Evolutionary conservation across 1,284 basidiomycete species (phyloP), one percentile per base, ranked within the genome.

Genomic region (Moniliophthora roreri): DNA sequence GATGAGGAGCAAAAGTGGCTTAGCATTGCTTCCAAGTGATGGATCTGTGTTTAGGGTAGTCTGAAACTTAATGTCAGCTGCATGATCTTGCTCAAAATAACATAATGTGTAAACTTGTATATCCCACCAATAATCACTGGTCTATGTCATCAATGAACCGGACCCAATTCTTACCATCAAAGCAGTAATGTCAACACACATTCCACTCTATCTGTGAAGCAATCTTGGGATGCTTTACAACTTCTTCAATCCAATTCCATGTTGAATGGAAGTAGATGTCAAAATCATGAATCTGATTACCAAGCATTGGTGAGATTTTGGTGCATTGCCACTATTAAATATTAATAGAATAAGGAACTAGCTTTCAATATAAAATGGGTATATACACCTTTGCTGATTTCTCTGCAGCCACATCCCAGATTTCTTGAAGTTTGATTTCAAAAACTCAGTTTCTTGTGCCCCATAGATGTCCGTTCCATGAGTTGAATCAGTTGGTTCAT

Each of bases 1-100:
- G 0, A 80, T 26, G 16, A 67, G 62, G 39, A 66, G 61, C 0
- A 44, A 53, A 1, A 71, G 32, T 0, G 66, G 62, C 16, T 60
- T 63, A 18, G 49, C 62, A 39, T 57, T 60, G 28, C 21, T 42
- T 20, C 13, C 28, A 16, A 16, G 2, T 5, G 20, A 20, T 24
- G 34, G 16, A 13, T 49, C 15, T 4, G 15, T 6, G n/a, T 44
- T 44, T 21, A 44, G 20, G 8, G 20, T 44, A 24, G 41, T 44
- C 41, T 44, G 20, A 15, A 6, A 24, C 8, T 7, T 11, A 18
- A 4, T 13, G n/a, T n/a, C n/a, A n/a, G n/a, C n/a, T n/a, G n/a
- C n/a, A n/a, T n/a, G n/a, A n/a, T n/a, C n/a, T n/a, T n/a, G n/a
- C n/a, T n/a, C n/a, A n/a, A n/a, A n/a, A n/a, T n/a, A n/a, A n/a